Evolutionary conservation across 2,329 filamentous ascomycete species (phyloP).

Genomic region (Microcera coccophila): DNA sequence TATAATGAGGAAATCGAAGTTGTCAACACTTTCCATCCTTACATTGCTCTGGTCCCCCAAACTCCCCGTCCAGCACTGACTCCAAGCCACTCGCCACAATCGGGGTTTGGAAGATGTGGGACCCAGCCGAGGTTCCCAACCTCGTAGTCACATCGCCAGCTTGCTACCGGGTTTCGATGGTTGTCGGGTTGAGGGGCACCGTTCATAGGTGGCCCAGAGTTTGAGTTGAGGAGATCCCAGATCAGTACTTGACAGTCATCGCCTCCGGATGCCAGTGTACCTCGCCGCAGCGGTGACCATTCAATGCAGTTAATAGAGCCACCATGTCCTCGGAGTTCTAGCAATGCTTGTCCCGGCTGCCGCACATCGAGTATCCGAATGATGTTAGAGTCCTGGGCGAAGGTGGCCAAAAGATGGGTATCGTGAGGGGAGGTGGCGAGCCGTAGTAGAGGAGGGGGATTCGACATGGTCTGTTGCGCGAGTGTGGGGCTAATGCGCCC

Average conservation of each 20-base stretch:
- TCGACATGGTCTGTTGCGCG: conserved; percentile 71
- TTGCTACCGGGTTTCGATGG: conserved; percentile 64
- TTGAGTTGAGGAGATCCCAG: conserved; percentile 80
- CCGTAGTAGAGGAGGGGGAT: conserved; percentile 72
- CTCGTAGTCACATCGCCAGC: conserved; percentile 84
- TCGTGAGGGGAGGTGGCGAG: conserved; percentile 92
- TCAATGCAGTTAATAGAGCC: conserved; percentile 88
- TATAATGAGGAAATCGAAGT: too few relatives aligned
- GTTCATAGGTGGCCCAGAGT: conserved; percentile 44
- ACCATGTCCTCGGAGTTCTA: conserved; percentile 86
- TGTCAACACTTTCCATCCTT: too few relatives aligned
- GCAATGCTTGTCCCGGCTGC: conserved; percentile 88
- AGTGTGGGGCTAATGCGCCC: conserved; percentile 69
- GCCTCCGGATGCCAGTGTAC: conserved; percentile 83
- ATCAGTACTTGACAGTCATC: conserved; percentile 90
- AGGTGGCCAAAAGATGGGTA: conserved; percentile 92
- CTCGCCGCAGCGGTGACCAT: conserved; percentile 85
- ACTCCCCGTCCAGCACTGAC: conserved; percentile 76
- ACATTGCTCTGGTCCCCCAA: conserved; percentile 63
- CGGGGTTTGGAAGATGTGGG: conserved; percentile 63
- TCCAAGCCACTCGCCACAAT: conserved; percentile 78
- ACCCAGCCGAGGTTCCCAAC: conserved; percentile 83
- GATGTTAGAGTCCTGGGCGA: conserved; percentile 86
- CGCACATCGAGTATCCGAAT: conserved; percentile 95
- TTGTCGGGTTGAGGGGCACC: conserved; percentile 52